Base-by-base conservation (phyloP, 2,329 filamentous ascomycete species). In the Pseudohalonectria lignicola region DNA sequence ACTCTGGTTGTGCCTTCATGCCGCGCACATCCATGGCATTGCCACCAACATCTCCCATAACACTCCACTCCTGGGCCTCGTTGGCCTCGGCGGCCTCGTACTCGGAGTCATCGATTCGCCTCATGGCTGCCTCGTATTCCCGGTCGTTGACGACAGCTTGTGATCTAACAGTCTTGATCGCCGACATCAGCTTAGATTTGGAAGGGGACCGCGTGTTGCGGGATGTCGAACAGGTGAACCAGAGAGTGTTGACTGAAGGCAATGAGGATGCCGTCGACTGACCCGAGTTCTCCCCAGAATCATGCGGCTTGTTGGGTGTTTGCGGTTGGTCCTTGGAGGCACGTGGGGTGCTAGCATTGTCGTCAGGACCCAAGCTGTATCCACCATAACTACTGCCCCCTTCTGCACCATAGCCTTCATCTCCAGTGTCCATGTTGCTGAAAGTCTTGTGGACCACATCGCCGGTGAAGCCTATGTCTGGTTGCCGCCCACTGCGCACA, bases 401-500 rank as follows among this genome's bases (percentile, higher is more conserved):
- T 7, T 26, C 8, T 26, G n/a, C n/a, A n/a, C n/a, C n/a, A n/a
- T 26, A 7, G 23, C 12, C 23, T 7, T 26, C 23, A 12, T 26
- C 23, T 26, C 23, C 23, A 12, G 23, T 26, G 23, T 26, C 23
- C 23, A 26, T 8, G 9, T 25, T 37, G 10, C 51, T 47, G 1
- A 55, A 46, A 1, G 56, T 52, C 4, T 58, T 49, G 15, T 45
- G 42, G 29, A 57, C 56, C 29, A 55, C 49, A 26, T 61, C 57
- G 12, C 57, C 49, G 45, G 54, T 53, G 37, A 61, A 59, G 11
- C 58, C 51, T 5, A 60, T 62, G 40, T 71, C 66, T 4, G 64
- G 63, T 41, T 75, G 72, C 12, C 67, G 62, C 18, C 69, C 71
- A 47, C 63, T 73, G 42, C 34, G 58, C 45, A 60, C 50, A 46